phyloP scores from a whole-genome alignment of 371 early-diverging fungal species.

The Mortierella polycephala region DNA sequence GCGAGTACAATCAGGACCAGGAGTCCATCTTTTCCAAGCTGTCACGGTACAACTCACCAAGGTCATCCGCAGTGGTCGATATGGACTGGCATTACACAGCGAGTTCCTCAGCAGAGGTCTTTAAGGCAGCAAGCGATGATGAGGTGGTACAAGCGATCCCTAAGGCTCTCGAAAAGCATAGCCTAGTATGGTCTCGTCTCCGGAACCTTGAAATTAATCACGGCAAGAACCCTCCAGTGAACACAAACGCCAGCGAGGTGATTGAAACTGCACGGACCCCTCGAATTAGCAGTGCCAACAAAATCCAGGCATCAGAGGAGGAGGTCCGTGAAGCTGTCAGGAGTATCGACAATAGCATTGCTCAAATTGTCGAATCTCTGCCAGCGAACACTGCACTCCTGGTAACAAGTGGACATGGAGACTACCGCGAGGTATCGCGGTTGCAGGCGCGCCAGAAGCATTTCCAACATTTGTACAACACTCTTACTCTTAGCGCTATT shows the following conservation, averaged over 20 bases:
- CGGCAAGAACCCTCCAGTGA: constrained; percentile 17
- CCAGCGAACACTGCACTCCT: constrained; percentile 61
- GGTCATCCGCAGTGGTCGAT: constrained; percentile 60
- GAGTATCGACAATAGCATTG: constrained; percentile 56
- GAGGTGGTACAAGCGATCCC: constrained; percentile 37
- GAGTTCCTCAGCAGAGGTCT: constrained; percentile 6
- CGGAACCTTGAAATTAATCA: constrained; percentile 47
- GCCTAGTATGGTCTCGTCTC: constrained; percentile 53
- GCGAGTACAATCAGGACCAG: constrained; percentile 55
- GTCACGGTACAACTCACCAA: constrained; percentile 44
- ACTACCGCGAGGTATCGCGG: constrained; percentile 51
- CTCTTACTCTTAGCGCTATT: constrained; percentile 32
- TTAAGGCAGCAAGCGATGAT: constrained; percentile 26
- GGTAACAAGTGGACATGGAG: constrained; percentile 62
- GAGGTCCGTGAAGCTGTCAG: constrained; percentile 26
- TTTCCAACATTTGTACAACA: constrained; percentile 34
- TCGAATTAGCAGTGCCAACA: not conserved
- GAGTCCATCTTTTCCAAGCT: constrained; percentile 66
- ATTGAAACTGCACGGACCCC: not conserved
- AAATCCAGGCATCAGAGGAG: constrained; percentile 19
- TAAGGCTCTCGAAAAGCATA: constrained; percentile 20
- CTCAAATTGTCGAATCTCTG: constrained; percentile 56
- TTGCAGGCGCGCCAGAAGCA: constrained; percentile 28
- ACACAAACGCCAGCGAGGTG: not conserved
- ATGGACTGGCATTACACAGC: constrained; percentile 9